A percentile compares a stretch with the other conserved stretches of the same genome.
Conservation (phyloP, 2,329 filamentous ascomycete genomes). For the Alternaria solani region DNA sequence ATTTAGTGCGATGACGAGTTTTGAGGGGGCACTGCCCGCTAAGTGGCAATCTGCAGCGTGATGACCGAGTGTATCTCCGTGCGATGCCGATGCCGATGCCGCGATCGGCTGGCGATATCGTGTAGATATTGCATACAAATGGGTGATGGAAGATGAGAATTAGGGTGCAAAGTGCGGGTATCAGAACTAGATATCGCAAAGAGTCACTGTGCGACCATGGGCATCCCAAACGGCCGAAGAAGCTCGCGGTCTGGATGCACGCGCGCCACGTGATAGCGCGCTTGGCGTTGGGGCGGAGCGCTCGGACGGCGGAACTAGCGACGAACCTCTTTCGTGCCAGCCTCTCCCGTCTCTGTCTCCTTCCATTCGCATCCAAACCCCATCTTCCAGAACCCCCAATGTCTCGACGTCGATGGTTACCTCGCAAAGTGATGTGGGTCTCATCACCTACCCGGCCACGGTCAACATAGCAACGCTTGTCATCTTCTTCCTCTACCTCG, state of each 20-base stretch:
- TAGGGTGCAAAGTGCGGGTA: background rate
- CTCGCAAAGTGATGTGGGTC: slow-evolving; percentile 5
- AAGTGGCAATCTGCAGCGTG: slow-evolving; percentile 12
- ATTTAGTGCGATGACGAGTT: slow-evolving; percentile 9
- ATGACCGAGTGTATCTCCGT: slow-evolving; percentile 6
- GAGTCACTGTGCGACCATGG: background rate
- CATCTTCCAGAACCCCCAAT: slow-evolving; percentile 19
- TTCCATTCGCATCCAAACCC: slow-evolving; percentile 4
- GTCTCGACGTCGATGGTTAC: slow-evolving; percentile 34
- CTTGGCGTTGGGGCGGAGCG: slow-evolving; percentile 18
- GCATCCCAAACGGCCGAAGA: slow-evolving; percentile 7
- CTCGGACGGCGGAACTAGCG: slow-evolving; percentile 19
- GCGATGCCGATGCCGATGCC: background rate
- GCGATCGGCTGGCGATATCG: background rate
- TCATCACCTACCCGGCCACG: slow-evolving; percentile 33
- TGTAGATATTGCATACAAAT: background rate
- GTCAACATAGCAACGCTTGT: slow-evolving; percentile 47
- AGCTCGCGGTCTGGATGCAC: slow-evolving; percentile 2
- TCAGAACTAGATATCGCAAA: background rate
- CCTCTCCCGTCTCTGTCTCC: slow-evolving; percentile 2
- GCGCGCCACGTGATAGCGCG: slow-evolving; percentile 14
- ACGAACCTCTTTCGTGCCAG: slow-evolving; percentile 7
- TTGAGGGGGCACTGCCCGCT: slow-evolving; percentile 5
- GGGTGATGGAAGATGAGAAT: background rate
- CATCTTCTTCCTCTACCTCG: slow-evolving; percentile 43